A percentile compares a stretch with the other conserved stretches of the same genome.
phyloP scores from a whole-genome alignment of 23 red algal species.

The Gracilaria gracilis region DNA sequence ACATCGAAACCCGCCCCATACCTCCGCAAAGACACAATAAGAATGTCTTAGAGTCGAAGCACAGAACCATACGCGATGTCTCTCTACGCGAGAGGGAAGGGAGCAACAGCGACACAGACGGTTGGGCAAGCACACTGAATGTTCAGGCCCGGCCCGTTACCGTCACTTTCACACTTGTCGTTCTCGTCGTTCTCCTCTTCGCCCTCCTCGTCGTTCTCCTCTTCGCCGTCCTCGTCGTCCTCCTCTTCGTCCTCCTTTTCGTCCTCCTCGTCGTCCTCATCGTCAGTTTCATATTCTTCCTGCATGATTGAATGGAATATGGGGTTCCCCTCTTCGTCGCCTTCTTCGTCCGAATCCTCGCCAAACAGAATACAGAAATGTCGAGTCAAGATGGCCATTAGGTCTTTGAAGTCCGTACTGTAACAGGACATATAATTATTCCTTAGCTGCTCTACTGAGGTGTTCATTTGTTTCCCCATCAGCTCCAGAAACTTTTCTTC shows the following conservation, averaged over 20 bases:
- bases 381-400: neutral
- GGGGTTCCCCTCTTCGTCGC: no score
- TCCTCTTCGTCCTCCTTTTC: no score
- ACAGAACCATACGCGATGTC: neutral
- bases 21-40: neutral
- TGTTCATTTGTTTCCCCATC: slow-evolving; percentile 43
- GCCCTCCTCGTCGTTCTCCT: no score
- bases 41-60: slow-evolving; percentile 5
- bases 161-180: no score
- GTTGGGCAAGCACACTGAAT: no score
- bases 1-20: neutral
- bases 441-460: slow-evolving; percentile 35
- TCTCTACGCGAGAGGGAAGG: neutral
- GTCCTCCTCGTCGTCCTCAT: no score
- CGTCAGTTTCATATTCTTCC: no score
- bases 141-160: no score
- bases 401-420: neutral
- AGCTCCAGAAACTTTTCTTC: slow-evolving; percentile 41
- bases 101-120: neutral
- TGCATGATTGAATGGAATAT: no score
- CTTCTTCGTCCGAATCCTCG: neutral
- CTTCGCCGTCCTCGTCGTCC: no score
- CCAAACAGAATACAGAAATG: neutral
- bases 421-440: slow-evolving; percentile 13
- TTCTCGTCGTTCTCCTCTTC: no score